A percentile compares a stretch with the other conserved stretches of the same genome.
phyloP scores from a whole-genome alignment of 208 protist species.

The Strigomonas culicis region DNA sequence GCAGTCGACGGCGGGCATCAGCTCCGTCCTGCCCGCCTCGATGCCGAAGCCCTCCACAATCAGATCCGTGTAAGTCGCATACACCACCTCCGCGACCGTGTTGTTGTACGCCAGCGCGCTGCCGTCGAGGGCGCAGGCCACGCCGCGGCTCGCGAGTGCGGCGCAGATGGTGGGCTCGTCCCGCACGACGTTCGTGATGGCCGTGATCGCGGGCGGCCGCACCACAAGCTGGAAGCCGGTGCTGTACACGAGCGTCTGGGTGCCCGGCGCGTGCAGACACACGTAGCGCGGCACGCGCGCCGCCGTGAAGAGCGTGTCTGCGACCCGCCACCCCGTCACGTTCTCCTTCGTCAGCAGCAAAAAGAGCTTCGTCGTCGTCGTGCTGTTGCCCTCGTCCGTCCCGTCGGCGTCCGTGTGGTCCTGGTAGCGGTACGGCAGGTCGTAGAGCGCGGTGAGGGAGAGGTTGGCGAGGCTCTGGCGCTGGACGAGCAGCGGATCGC shows the following conservation, averaged over 20 bases:
- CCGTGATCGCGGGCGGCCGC: conserved; percentile 29
- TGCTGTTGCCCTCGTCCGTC: neutral
- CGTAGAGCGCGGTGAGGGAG: conserved; percentile 45
- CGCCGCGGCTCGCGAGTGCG: conserved; percentile 6
- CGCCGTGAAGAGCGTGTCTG: conserved; percentile 8
- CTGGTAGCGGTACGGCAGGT: conserved; percentile 57
- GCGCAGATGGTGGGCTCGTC: conserved; percentile 19
- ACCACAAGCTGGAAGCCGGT: conserved; percentile 56
- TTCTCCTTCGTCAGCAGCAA: conserved; percentile 32
- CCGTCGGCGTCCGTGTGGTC: conserved; percentile 7
- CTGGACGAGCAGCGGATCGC: conserved; percentile 15
- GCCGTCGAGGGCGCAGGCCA: neutral
- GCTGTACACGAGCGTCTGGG: conserved; percentile 36
- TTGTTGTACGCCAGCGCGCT: neutral
- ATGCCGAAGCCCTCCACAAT: conserved; percentile 68
- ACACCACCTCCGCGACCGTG: conserved; percentile 33
- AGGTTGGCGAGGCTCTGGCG: conserved; percentile 52
- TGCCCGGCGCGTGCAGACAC: conserved; percentile 66
- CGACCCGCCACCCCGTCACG: conserved; percentile 39
- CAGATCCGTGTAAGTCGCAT: conserved; percentile 56
- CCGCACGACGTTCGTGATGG: conserved; percentile 34
- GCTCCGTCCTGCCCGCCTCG: conserved; percentile 31
- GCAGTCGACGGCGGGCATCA: conserved; percentile 69
- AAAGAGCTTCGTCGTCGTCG: conserved; percentile 15
- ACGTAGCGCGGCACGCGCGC: conserved; percentile 31